Evolutionary conservation across 768 basidiomycete genomes (phyloP), one percentile per base, ranked within the genome.

Genomic region (Exidia glandulosa): DNA sequence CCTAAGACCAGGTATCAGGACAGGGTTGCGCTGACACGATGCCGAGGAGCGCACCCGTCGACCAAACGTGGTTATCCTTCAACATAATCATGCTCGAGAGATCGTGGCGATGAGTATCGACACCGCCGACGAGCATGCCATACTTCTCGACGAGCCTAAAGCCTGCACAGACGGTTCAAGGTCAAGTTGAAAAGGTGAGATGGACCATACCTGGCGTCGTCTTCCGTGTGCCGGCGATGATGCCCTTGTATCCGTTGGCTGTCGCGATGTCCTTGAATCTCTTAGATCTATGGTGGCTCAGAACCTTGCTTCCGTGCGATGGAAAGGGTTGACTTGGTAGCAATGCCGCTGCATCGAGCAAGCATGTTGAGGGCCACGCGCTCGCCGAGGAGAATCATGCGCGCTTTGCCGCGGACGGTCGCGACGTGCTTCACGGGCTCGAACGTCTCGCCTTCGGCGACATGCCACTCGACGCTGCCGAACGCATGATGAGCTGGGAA

Each of bases 21-120:
- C 23, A 3, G 54, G 36, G 55, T 32, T 6, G 29, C 30, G 32
- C 3, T n/a, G 19, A 30, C 60, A 34, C 29, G 41, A 36, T 31
- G 63, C 33, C 64, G 47, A 60, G 55, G n/a, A 29, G 58, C 78
- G 62, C 68, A 86, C 94, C 94, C 47, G 86, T 89, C 2, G 94
- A 95, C 94, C 94, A 97, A 69, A 98, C 90, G 70, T 99, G 96
- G 70, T 99, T 99, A 67, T 99, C 96, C 73, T 98, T 98, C 67
- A 99, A 83, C 96, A 99, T 99, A 68, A 99, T 94, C 96, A 99
- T 98, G 70, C 89, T 90, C 31, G 90, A 94, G n/a, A 98, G 79
- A 71, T 98, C 94, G 65, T 96, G 87, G 27, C 96, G 83, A 75
- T 99, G 96, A 9, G 90, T 76, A 70, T 99, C 95, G 66, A 97